These are phyloP conservation scores for Parastagonospora nodorum DNA, from an alignment of 2,329 filamentous ascomycete species.

Conservation along the genomic window DNA sequence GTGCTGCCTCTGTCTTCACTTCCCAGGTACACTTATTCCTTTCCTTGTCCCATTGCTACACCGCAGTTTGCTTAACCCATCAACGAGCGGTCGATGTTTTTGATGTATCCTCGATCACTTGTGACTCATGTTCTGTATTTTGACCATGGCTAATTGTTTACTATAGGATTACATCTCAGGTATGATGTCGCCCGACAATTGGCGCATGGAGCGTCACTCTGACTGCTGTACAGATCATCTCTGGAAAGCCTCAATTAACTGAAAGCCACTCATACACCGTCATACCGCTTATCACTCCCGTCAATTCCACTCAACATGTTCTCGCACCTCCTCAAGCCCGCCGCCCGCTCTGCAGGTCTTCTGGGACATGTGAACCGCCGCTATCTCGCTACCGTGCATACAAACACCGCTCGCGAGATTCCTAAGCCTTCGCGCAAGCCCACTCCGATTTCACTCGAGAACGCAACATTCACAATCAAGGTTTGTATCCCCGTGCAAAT, in stretches of 20 bases:
- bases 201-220: slow-evolving; percentile 26
- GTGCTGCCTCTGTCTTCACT: slow-evolving; percentile 58
- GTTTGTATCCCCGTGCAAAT: slow-evolving; percentile 55
- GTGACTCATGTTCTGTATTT: slow-evolving; percentile 6
- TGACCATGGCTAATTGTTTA: slow-evolving; percentile 43
- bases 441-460: slow-evolving; percentile 72
- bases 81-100: slow-evolving; percentile 7
- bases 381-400: slow-evolving; percentile 69
- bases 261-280: slow-evolving; percentile 42
- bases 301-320: slow-evolving; percentile 55
- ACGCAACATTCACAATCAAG: slow-evolving; percentile 93
- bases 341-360: slow-evolving; percentile 48
- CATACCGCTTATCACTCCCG: slow-evolving; percentile 13
- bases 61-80: slow-evolving; percentile 29
- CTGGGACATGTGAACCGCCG: slow-evolving; percentile 56
- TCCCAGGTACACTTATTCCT: slow-evolving; percentile 53
- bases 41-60: slow-evolving; percentile 36
- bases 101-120: slow-evolving; percentile 5
- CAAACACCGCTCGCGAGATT: slow-evolving; percentile 72
- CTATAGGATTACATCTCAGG: slow-evolving; percentile 68
- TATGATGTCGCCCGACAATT: slow-evolving; percentile 42
- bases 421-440: slow-evolving; percentile 62
- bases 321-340: slow-evolving; percentile 59
- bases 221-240: slow-evolving; percentile 60
- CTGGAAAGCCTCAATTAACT: slow-evolving; percentile 70